Evolutionary conservation across 208 protist species (phyloP).

Genomic region (Leishmania braziliensis): DNA sequence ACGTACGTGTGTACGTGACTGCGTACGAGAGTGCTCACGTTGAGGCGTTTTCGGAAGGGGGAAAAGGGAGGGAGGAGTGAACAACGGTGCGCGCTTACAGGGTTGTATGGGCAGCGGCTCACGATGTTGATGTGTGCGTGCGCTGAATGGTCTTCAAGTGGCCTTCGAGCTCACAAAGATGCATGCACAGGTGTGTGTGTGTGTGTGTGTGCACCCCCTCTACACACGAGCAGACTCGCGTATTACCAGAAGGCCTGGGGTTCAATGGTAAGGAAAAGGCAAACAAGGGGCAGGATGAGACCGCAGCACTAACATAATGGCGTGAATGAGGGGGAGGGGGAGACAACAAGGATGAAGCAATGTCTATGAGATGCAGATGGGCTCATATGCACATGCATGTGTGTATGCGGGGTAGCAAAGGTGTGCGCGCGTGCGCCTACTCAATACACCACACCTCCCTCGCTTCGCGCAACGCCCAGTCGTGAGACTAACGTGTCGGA

Average conservation of each 20-base stretch:
- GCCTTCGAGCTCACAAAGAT: neutral
- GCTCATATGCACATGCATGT: neutral
- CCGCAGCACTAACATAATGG: no score
- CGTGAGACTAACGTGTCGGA: neutral
- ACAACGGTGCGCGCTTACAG: neutral
- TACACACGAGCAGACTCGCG: no score
- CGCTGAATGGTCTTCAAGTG: neutral
- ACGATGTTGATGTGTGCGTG: neutral
- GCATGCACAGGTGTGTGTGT: neutral
- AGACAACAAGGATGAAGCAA: neutral
- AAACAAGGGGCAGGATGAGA: no score
- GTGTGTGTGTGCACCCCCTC: no score
- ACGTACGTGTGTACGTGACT: constrained; percentile 3
- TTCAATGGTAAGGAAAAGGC: no score
- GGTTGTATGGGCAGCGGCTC: neutral
- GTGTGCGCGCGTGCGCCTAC: neutral
- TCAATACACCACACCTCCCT: neutral
- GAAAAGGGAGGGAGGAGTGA: neutral
- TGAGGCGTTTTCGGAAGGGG: neutral
- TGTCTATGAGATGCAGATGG: neutral
- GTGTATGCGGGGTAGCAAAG: neutral
- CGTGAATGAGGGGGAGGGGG: neutral
- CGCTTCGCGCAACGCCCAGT: neutral
- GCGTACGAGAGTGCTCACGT: neutral
- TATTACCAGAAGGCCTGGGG: no score